Percentiles rank a stretch among this genome's conserved stretches.
These are phyloP conservation scores for Candida buenavistaensis DNA, from an alignment of 1,139 yeast genomes.

Conservation along the genomic window DNA sequence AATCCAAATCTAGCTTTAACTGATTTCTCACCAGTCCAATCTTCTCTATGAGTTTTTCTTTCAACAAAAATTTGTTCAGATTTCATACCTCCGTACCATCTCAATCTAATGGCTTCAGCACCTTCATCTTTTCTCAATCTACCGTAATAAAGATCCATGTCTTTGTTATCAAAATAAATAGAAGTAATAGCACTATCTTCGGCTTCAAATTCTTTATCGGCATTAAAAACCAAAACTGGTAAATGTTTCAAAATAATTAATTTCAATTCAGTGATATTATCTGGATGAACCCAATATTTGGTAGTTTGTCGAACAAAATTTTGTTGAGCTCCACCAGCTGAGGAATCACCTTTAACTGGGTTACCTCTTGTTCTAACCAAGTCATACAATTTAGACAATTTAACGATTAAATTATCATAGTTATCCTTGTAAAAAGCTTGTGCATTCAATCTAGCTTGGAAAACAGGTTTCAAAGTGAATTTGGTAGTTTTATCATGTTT, in stretches of 20 bases:
- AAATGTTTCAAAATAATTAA: conserved; percentile 88
- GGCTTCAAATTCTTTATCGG: conserved; percentile 90
- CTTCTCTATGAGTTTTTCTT: conserved; percentile 97
- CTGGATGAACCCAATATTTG: conserved; percentile 98
- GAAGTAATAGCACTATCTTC: conserved; percentile 97
- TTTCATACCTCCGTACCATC: conserved; percentile 99
- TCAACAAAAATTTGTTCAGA: conserved; percentile 92
- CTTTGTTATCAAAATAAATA: conserved; percentile 87
- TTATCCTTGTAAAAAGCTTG: conserved; percentile 96
- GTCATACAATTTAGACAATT: conserved; percentile 85
- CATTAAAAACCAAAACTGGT: conserved; percentile 93
- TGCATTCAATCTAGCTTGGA: conserved; percentile 87
- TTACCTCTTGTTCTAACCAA: conserved; percentile 93
- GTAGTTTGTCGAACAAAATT: conserved; percentile 98
- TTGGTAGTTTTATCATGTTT: conserved; percentile 92
- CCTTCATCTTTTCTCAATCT: conserved; percentile 96
- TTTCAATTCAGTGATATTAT: conserved; percentile 95
- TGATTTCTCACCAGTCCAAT: conserved; percentile 99
- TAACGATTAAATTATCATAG: conserved; percentile 84
- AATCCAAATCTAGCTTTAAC: conserved; percentile 94
- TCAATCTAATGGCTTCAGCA: conserved; percentile 95
- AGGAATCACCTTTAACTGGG: conserved; percentile 88
- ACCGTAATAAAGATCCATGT: conserved; percentile 89
- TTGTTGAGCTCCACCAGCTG: conserved; percentile 98
- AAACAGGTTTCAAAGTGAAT: conserved; percentile 83